Evolutionary conservation across 202 grass and related monocot species (phyloP), one percentile per base, ranked within the genome.

Genomic region (Dendrocalamus latiflorus): DNA sequence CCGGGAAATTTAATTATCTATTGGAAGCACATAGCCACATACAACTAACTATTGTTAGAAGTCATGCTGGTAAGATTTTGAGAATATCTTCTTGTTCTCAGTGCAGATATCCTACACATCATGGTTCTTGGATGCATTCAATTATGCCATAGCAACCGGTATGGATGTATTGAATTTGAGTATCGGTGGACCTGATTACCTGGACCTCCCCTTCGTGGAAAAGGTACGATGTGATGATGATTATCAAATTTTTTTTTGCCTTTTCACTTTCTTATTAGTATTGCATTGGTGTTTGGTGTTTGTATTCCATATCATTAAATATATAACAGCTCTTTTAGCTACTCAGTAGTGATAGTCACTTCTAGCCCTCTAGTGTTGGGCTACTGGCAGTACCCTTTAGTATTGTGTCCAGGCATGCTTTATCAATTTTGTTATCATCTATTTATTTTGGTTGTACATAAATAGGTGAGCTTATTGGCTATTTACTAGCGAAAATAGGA

Each of bases 21-120:
- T 59, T 59, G 36, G 45, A 38, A 85, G 44, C n/a, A n/a, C n/a
- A n/a, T n/a, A n/a, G n/a, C n/a, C 24, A 33, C 57, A 1, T 65
- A 22, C n/a, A 78, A 43, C 6, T 39, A 71, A 78, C 8, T 74
- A 76, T 63, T 74, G 28, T 54, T 30, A 18, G 45, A 77, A 77
- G 12, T 62, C 39, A 6, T 73, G 39, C 85, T 94, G 87, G 84
- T 89, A 91, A 94, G 86, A 90, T 93, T 91, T 93, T 98, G 92
- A 98, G 71, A 98, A 89, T 93, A 81, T 55, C 41, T 70, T 71
- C 64, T 95, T 93, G 75, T 88, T 85, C 85, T 90, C 89, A 95
- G 91, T 93, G 92, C 95, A 98, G 95, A 93, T 98, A 91, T 98
- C 95, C 74, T 98, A 98, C 84, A 98, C 95, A 50, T 98, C 95